phyloP scores from a whole-genome alignment of 352 stramenopile genomes.

The Globisporangium heterothallicum region DNA sequence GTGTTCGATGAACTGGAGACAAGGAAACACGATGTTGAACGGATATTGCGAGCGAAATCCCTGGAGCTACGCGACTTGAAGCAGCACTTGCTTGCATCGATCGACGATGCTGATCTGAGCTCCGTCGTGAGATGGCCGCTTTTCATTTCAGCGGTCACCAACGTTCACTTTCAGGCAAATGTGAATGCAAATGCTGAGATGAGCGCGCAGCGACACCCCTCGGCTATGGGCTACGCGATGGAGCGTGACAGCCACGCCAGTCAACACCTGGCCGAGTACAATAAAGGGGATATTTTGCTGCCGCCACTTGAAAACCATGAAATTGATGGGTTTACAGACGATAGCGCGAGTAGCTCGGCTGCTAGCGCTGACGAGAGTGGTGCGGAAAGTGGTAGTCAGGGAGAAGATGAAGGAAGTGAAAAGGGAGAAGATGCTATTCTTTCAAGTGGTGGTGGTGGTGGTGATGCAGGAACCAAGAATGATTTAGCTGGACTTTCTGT shows the following conservation, averaged over 20 bases:
- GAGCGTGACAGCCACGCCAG: slow-evolving; percentile 20
- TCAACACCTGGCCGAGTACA: slow-evolving; percentile 29
- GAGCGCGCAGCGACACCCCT: slow-evolving; percentile 35
- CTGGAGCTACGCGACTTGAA: slow-evolving; percentile 29
- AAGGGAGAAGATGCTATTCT: neutral
- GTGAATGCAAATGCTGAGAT: slow-evolving; percentile 15
- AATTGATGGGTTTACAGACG: slow-evolving; percentile 75
- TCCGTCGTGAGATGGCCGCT: slow-evolving; percentile 42
- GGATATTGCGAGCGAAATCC: slow-evolving; percentile 29
- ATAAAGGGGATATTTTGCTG: slow-evolving; percentile 43
- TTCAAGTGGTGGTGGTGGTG: neutral
- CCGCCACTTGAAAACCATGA: slow-evolving; percentile 50
- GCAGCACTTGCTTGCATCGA: slow-evolving; percentile 45
- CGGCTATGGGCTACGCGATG: slow-evolving; percentile 52
- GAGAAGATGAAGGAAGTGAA: slow-evolving; percentile 13
- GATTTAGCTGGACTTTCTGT: neutral
- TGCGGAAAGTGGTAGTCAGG: slow-evolving; percentile 12
- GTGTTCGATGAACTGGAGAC: slow-evolving; percentile 15
- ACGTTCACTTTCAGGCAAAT: slow-evolving; percentile 40
- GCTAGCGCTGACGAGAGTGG: slow-evolving; percentile 43
- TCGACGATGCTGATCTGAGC: slow-evolving; percentile 52
- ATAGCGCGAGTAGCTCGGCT: slow-evolving; percentile 65
- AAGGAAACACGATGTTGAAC: slow-evolving; percentile 16
- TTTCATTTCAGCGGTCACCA: slow-evolving; percentile 45
- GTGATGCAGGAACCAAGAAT: slow-evolving; percentile 8